phyloP scores from a whole-genome alignment of 1,139 yeast species.

The Debaryomyces robertsiae region DNA sequence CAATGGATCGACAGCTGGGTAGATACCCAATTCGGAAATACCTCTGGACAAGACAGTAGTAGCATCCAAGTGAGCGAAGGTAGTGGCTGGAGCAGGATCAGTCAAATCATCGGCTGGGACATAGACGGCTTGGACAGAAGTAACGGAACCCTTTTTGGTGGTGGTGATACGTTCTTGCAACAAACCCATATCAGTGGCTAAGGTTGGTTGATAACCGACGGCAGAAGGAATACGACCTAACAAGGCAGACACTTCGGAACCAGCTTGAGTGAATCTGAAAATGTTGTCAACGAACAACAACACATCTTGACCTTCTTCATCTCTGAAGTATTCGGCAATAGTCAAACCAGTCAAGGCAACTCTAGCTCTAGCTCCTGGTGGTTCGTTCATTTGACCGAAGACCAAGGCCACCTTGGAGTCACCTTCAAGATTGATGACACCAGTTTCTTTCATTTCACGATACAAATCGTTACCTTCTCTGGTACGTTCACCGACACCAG shows the following conservation, averaged over 20 bases:
- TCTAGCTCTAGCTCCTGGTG: slow-evolving; percentile 99
- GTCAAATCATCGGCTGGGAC: slow-evolving; percentile 99
- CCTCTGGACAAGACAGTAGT: slow-evolving; percentile 99
- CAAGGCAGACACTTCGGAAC: slow-evolving; percentile 99
- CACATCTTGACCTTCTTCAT: slow-evolving; percentile 99
- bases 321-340: slow-evolving; percentile 99
- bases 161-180: slow-evolving; percentile 99
- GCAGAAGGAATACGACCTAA: slow-evolving; percentile 99
- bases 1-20: slow-evolving; percentile 99
- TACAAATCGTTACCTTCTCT: slow-evolving; percentile 99
- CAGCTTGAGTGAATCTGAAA: slow-evolving; percentile 99
- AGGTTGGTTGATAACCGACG: slow-evolving; percentile 99
- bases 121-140: slow-evolving; percentile 99
- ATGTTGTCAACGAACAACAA: slow-evolving; percentile 98
- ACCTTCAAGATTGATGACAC: slow-evolving; percentile 99
- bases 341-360: slow-evolving; percentile 99
- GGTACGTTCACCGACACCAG: slow-evolving; percentile 99
- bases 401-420: slow-evolving; percentile 99
- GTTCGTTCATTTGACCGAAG: slow-evolving; percentile 99
- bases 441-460: slow-evolving; percentile 99
- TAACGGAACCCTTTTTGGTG: slow-evolving; percentile 99
- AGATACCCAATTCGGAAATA: slow-evolving; percentile 99
- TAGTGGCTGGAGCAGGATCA: slow-evolving; percentile 99
- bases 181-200: slow-evolving; percentile 99
- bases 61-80: slow-evolving; percentile 99